Conservation (phyloP, 2,329 filamentous ascomycete genomes). For the Mollisiaceae sp. region DNA sequence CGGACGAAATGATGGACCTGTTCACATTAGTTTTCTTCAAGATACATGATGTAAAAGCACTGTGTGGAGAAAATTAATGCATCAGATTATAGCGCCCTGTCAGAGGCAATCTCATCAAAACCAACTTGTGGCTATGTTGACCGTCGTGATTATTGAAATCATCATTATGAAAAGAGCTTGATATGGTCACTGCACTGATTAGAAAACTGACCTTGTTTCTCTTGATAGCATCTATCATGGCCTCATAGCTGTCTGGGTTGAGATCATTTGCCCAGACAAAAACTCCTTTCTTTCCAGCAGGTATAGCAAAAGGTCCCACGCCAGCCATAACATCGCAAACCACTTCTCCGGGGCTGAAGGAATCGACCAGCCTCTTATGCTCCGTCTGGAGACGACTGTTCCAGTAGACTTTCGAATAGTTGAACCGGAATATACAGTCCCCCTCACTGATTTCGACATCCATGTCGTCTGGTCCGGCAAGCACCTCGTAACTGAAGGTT, state of each 20-base stretch:
- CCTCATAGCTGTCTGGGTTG: constrained; percentile 85
- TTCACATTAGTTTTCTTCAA: neutral
- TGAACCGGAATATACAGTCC: constrained; percentile 85
- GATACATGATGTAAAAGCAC: too few relatives aligned
- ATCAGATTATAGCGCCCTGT: constrained; percentile 59
- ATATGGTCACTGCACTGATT: neutral
- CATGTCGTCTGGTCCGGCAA: constrained; percentile 81
- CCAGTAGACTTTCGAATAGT: constrained; percentile 98
- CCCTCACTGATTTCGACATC: constrained; percentile 84
- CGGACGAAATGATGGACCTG: constrained; percentile 72
- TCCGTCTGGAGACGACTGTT: constrained; percentile 91
- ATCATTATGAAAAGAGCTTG: constrained; percentile 54
- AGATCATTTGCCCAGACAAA: constrained; percentile 98
- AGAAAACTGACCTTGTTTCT: constrained; percentile 75
- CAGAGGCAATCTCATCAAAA: constrained; percentile 82
- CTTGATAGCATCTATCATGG: constrained; percentile 70
- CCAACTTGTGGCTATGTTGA: constrained; percentile 75
- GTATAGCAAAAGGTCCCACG: constrained; percentile 92
- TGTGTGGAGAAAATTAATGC: neutral
- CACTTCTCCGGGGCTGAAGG: constrained; percentile 84
- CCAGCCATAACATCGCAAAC: constrained; percentile 98
- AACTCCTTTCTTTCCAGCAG: constrained; percentile 85
- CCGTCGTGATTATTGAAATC: constrained; percentile 79
- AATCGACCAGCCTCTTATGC: constrained; percentile 77
- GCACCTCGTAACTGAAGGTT: constrained; percentile 90